Evolutionary conservation across 1,284 basidiomycete species (phyloP), one percentile per base, ranked within the genome.

Genomic region (Ceratobasidium theobromae): DNA sequence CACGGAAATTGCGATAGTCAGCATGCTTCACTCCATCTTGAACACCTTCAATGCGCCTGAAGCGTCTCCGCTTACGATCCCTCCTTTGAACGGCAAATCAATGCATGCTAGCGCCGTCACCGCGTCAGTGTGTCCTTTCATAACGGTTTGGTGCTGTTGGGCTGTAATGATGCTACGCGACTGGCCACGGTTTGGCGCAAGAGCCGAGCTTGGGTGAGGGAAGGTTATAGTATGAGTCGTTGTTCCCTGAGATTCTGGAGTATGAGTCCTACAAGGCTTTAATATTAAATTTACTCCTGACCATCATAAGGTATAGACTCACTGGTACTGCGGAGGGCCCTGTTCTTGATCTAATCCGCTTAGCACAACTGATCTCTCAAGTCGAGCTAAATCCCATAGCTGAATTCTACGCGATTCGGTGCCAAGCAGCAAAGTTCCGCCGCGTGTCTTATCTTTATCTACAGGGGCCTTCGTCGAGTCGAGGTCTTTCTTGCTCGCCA

Each of bases 51-150:
- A 81, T 27, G 86, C 85, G 1, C 91, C 91, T 18, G 86, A 79
- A 38, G 89, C 81, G 74, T 96, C 94, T 2, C 89, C 93, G 69
- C 90, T 94, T 9, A 96, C 83, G 46, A 95, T 82, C 3, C 93
- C 91, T 16, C 89, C 89, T 52, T 89, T 81, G 77, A 95, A 96
- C 0, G 93, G 93, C 0, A 88, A 84, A 70, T 96, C 93, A 60
- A 96, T 85, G 69, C 89, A 88, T 0, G 85, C 83, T 23, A 96
- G 75, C 1, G 89, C 85, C 1, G 89, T 92, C 25, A 97, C 84
- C 1, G 90, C 84, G 73, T 96, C 94, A 70, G 89, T 89, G 73
- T 96, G 93, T 1, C 86, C 81, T 72, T 84, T 86, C 51, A 94
- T 77, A 30, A 93, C 76, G 62, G 84, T 86, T 72, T 92, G 87